Evolutionary conservation across 2,329 filamentous ascomycete genomes (phyloP), one percentile per base, ranked within the genome.

Genomic region (Cercospora beticola): DNA sequence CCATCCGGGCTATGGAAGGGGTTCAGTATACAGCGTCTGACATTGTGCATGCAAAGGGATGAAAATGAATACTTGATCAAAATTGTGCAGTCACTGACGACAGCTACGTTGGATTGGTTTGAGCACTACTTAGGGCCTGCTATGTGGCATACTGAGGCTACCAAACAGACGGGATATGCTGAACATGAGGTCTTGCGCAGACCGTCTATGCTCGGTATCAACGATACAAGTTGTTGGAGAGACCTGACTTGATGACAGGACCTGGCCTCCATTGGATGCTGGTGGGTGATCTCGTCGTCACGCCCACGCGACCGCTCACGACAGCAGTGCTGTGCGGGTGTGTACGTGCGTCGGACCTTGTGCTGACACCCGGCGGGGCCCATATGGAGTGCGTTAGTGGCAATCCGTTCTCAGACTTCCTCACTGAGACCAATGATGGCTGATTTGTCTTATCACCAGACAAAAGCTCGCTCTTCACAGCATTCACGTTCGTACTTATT

Each of bases 351-450:
- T 36, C 18, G 49, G 12, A 40, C 12, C 36, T 40, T 40, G 5
- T 14, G 4, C 49, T 54, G 49, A 54, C 16, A 54, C 49, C 23
- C 23, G 18, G 18, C 16, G 54, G 33, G 21, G 59, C 59, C 59
- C 59, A 62, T 23, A 62, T 62, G 18, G 59, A 43, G 59, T 28
- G n/a, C 18, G 46, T 36, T n/a, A 62, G 54, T 57, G 54, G 46
- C 10, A 21, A 21, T 23, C 46, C 46, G 46, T 52, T 52, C 21
- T 52, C 46, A 12, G 46, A 52, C 46, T 23, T 52, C 46, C 21
- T 52, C n/a, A 23, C 46, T 21, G 46, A 21, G 46, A 52, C 21
- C 18, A 23, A 4, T 12, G 46, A 21, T 52, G 46, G 21, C 21
- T 21, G 46, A 2, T 1, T 23, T 14, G 46, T 52, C 5, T 12